Base-by-base conservation (phyloP, 352 stramenopile species). In the Phytophthora cajani region DNA sequence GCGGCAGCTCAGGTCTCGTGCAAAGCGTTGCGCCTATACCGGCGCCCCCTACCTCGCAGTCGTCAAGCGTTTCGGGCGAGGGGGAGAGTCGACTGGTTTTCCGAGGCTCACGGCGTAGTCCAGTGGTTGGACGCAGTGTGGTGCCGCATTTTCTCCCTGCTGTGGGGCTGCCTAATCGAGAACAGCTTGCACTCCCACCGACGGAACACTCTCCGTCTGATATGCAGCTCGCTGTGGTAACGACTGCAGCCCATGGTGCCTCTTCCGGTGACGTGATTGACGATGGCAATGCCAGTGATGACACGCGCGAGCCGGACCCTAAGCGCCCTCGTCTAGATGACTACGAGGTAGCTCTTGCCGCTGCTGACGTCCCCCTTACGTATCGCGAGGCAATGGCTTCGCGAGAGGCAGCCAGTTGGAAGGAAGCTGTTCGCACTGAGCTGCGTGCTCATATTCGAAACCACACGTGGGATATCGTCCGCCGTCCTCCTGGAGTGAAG, bases 381-480 rank as follows among this genome's bases (percentile, higher is more conserved):
- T 70, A 64, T 33, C 23, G 23, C n/a, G 63, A 69, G 44, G 54
- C 42, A 36, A 52, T 64, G n/a, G 32, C 14, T 2, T 52, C 63
- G 17, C 16, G 30, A 5, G 40, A 70, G 10, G 30, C 11, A 25
- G 63, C 4, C 3, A 44, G 60, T 36, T 71, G 55, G 55, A 63
- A 54, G 25, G n/a, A 63, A 17, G 42, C 62, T 1, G 25, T 63
- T 27, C 38, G 30, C 12, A 12, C 36, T 10, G 40, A 61, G 16
- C 60, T 69, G 12, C 40, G 40, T 9, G 3, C 57, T 21, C 52
- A 56, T 17, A 44, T 54, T 16, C 17, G 40, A 16, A 78, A 72
- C 25, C 32, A 58, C 17, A 78, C 60, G 2, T 80, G 69, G 69
- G 44, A 60, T 9, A 68, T 62, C 17, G 52, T 68, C 2, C 51